Evolutionary conservation across 805 yeast species (phyloP), one percentile per base, ranked within the genome.

Genomic region (Teunomyces tritomae): DNA sequence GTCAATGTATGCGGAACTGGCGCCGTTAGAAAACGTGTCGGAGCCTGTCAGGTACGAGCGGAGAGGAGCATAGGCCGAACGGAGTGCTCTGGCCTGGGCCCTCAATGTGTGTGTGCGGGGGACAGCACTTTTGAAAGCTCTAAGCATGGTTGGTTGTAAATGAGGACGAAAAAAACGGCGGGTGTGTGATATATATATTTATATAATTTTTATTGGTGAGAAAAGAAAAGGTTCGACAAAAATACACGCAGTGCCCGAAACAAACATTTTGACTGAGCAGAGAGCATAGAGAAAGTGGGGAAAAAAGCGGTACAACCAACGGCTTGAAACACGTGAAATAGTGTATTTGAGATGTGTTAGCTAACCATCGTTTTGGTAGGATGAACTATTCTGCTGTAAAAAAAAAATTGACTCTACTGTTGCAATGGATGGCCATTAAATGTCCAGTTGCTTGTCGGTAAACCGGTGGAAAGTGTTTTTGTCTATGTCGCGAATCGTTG

Each of bases 1-100:
- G 70, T 94, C 99, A 59, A 94, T 87, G 70, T 94, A 94, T 61
- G 84, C 83, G 53, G 96, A 94, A 69, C 88, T 88, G 65, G 83
- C 82, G 50, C 94, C 82, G 57, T 87, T 87, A 57, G 91, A 72
- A 69, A 94, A 94, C 36, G 83, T 78, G 71, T 94, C 99, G 49
- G 73, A 63, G 33, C 67, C 67, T 37, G 75, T 63, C 49, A 79
- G 75, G 50, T 60, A 59, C 28, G 49, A 47, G 36, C 45, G 43
- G 48, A 45, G 35, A 28, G 44, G 36, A 34, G 52, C 39, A 39
- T 40, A 33, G 20, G 41, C 39, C 44, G 36, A n/a, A 10, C 30
- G 9, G 16, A 36, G 10, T 5, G 17, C 17, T 11, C 40, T 24
- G 29, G 17, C 40, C 54, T 59, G 63, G 44, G 68, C 67, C 56